These are phyloP conservation scores for Pythium phragmitis DNA, from an alignment of 352 stramenopile species.

Conservation along the genomic window DNA sequence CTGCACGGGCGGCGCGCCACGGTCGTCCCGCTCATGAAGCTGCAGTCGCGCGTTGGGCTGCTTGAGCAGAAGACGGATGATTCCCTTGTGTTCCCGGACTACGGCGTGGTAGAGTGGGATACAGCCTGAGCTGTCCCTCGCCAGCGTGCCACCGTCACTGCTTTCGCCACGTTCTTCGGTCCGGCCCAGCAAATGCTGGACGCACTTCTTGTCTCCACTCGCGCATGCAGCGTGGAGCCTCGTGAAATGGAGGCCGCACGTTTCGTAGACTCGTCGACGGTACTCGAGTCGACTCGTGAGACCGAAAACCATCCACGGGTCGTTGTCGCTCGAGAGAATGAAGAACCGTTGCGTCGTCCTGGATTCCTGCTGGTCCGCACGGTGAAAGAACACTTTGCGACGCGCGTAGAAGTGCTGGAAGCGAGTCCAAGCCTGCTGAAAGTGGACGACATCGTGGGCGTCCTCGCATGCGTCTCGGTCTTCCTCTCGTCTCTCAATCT, in stretches of 20 bases:
- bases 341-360: constrained; percentile 11
- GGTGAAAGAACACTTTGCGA: neutral
- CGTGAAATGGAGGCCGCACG: constrained; percentile 32
- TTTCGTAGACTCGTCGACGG: constrained; percentile 36
- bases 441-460: neutral
- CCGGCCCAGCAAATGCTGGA: constrained; percentile 25
- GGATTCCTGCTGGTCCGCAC: constrained; percentile 1
- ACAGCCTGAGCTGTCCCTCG: constrained; percentile 39
- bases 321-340: constrained; percentile 10
- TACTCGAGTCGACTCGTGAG: constrained; percentile 18
- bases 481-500: neutral
- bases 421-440: constrained; percentile 3
- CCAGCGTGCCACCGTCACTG: constrained; percentile 26
- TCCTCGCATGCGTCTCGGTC: neutral
- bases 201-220: constrained; percentile 21
- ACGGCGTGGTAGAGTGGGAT: constrained; percentile 55
- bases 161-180: too few species aligned
- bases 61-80: constrained; percentile 35
- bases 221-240: constrained; percentile 36
- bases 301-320: constrained; percentile 47
- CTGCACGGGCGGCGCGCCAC: constrained; percentile 37
- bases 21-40: constrained; percentile 40
- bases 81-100: constrained; percentile 34
- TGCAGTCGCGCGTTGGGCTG: constrained; percentile 43
- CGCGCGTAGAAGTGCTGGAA: constrained; percentile 13